Conservation (phyloP, 805 yeast species). For the Pichia nakasei region DNA sequence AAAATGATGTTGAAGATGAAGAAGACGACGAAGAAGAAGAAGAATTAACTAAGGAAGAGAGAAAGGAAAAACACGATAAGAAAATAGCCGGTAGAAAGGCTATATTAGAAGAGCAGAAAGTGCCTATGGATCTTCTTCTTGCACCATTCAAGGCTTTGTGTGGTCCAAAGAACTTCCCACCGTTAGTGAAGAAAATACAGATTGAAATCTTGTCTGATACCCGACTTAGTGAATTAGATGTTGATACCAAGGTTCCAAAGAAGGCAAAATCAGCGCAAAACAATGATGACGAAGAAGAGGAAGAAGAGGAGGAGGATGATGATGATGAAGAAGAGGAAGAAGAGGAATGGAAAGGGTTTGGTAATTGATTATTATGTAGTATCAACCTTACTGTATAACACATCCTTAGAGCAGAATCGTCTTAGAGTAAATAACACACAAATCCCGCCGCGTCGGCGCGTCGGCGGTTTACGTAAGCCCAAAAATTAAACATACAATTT, state of each 20-base stretch:
- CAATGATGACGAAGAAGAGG: constrained; percentile 19
- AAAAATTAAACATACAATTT: too few relatives aligned
- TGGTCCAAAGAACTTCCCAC: constrained; percentile 44
- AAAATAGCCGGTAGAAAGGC: constrained; percentile 14
- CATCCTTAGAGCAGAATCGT: too few relatives aligned
- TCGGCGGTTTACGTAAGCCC: too few relatives aligned
- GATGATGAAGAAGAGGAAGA: constrained; percentile 14
- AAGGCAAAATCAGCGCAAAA: constrained; percentile 12
- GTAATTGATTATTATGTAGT: constrained; percentile 1
- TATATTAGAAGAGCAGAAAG: constrained; percentile 16
- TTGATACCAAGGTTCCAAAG: constrained; percentile 22
- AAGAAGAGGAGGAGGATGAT: constrained; percentile 25
- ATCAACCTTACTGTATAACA: too few relatives aligned
- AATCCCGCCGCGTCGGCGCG: too few relatives aligned
- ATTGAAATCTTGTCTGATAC: constrained; percentile 60
- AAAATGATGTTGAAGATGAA: constrained; percentile 39
- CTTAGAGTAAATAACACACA: too few relatives aligned
- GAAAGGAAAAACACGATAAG: constrained; percentile 6
- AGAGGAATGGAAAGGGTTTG: constrained; percentile 16
- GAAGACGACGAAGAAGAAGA: constrained; percentile 33
- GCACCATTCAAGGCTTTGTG: constrained; percentile 51
- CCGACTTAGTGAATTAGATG: constrained; percentile 59
- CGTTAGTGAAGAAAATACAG: constrained; percentile 53
- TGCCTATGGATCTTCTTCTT: constrained; percentile 50
- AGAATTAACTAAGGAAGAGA: constrained; percentile 20